These are phyloP conservation scores for Fusarium sp. DNA, from an alignment of 2,329 filamentous ascomycete genomes.

Conservation along the genomic window DNA sequence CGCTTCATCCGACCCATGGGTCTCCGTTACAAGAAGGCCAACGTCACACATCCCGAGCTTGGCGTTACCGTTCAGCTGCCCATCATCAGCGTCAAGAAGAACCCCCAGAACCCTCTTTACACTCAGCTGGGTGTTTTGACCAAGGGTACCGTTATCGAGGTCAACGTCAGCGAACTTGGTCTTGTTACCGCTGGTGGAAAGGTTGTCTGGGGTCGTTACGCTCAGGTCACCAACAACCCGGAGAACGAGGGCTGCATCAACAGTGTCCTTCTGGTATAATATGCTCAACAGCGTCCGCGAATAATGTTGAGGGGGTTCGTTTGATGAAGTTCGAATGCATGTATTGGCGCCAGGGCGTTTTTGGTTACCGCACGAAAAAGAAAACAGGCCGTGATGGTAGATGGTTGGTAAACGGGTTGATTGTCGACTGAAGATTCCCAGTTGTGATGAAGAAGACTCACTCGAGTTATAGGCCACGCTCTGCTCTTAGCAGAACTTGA, in stretches of 20 bases:
- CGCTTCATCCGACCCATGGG: constrained; percentile 64
- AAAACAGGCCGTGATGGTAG: constrained; percentile 31
- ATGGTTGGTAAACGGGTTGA: constrained; percentile 41
- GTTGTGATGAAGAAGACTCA: constrained; percentile 45
- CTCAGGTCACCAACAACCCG: constrained; percentile 61
- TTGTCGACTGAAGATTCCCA: constrained; percentile 46
- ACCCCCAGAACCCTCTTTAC: constrained; percentile 87
- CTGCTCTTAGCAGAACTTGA: constrained; percentile 34
- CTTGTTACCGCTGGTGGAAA: constrained; percentile 92
- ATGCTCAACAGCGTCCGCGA: constrained; percentile 5
- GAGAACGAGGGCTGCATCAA: constrained; percentile 56
- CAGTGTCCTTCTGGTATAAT: constrained; percentile 44
- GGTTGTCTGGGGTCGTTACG: constrained; percentile 90
- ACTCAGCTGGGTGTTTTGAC: constrained; percentile 92
- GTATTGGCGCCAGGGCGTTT: constrained; percentile 46
- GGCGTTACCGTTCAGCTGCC: constrained; percentile 89
- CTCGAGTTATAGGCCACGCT: constrained; percentile 39
- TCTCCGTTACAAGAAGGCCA: constrained; percentile 63
- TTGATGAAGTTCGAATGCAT: constrained; percentile 43
- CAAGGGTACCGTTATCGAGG: constrained; percentile 83
- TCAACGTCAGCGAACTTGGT: constrained; percentile 92
- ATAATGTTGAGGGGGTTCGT: constrained; percentile 21
- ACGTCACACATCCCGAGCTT: constrained; percentile 78
- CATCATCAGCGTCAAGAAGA: constrained; percentile 74
- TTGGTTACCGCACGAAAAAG: constrained; percentile 38